Conservation (phyloP, 306 rosid genomes). For the Phaseolus lunatus region DNA sequence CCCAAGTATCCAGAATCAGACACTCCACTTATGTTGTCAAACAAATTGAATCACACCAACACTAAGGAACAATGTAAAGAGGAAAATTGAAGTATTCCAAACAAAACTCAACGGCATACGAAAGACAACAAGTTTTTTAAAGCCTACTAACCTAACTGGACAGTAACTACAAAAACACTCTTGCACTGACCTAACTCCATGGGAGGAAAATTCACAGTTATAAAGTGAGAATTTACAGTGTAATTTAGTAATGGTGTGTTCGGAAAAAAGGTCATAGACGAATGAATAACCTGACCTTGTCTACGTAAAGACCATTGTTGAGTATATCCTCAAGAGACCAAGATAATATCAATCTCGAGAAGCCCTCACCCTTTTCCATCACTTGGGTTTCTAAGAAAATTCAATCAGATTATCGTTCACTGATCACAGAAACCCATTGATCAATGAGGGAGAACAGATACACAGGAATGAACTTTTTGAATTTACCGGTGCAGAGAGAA, state of each 20-base stretch:
- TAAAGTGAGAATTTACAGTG: not conserved
- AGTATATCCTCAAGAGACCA: slow-evolving; percentile 51
- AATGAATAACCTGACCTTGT: slow-evolving; percentile 38
- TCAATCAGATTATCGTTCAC: not conserved
- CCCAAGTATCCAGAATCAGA: not conserved
- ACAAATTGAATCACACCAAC: not conserved
- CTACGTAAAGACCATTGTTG: slow-evolving; percentile 42
- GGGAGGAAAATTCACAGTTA: not conserved
- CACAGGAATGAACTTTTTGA: not conserved
- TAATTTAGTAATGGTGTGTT: not conserved
- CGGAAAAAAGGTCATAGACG: not conserved
- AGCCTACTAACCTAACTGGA: not conserved
- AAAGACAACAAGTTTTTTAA: not conserved
- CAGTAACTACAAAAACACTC: slow-evolving; percentile 7
- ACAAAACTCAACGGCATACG: not conserved
- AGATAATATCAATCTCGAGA: slow-evolving; percentile 43
- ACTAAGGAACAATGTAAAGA: not conserved
- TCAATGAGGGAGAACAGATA: not conserved
- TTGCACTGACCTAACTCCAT: not conserved
- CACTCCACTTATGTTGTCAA: not conserved
- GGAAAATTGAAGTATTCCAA: not conserved
- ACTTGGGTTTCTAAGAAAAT: slow-evolving; percentile 1
- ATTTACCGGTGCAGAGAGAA: not conserved
- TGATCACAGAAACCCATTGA: slow-evolving; percentile 23
- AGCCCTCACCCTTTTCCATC: slow-evolving; percentile 32